A percentile compares a stretch with the other conserved stretches of the same genome.
Conservation (phyloP, 2,329 filamentous ascomycete species). For the Trichoderma endophyticum region DNA sequence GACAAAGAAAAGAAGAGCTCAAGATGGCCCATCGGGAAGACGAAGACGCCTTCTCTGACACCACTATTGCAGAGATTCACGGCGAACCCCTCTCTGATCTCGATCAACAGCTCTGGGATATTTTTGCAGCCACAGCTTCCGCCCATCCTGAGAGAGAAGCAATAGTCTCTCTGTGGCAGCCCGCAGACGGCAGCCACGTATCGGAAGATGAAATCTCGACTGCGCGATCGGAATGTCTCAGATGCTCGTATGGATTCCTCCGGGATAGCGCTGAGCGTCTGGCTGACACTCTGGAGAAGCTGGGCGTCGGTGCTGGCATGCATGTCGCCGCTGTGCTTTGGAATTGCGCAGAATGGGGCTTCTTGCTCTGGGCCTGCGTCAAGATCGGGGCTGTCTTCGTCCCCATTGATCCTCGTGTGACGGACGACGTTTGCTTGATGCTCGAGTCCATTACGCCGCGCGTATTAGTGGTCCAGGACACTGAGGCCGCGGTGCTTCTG, state of each 20-base stretch:
- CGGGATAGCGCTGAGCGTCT: conserved; percentile 26
- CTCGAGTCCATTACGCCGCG: conserved; percentile 27
- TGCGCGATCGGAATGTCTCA: conserved; percentile 22
- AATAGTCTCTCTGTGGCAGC: conserved; percentile 37
- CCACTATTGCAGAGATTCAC: conserved; percentile 28
- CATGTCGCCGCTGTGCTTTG: conserved; percentile 32
- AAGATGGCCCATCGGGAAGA: neutral
- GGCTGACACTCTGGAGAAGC: conserved; percentile 24
- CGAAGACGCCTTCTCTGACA: neutral
- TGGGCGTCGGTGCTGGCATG: conserved; percentile 30
- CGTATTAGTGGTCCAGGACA: conserved; percentile 34
- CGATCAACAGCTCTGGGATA: conserved; percentile 33
- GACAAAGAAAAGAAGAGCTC: neutral
- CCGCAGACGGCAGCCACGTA: conserved; percentile 14
- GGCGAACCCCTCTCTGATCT: conserved; percentile 29
- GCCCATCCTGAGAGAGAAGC: conserved; percentile 33
- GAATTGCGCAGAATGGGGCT: conserved; percentile 39
- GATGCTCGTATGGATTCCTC: conserved; percentile 33
- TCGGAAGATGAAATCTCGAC: neutral
- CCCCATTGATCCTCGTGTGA: conserved; percentile 33
- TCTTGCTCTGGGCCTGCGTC: conserved; percentile 37
- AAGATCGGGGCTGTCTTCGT: conserved; percentile 35
- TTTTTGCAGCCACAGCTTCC: conserved; percentile 29
- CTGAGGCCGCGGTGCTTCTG: conserved; percentile 23
- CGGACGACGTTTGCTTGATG: conserved; percentile 25